A percentile compares a stretch with the other conserved stretches of the same genome.
phyloP scores from a whole-genome alignment of 176 grass and related monocot species.

The Bothriochloa decipiens region DNA sequence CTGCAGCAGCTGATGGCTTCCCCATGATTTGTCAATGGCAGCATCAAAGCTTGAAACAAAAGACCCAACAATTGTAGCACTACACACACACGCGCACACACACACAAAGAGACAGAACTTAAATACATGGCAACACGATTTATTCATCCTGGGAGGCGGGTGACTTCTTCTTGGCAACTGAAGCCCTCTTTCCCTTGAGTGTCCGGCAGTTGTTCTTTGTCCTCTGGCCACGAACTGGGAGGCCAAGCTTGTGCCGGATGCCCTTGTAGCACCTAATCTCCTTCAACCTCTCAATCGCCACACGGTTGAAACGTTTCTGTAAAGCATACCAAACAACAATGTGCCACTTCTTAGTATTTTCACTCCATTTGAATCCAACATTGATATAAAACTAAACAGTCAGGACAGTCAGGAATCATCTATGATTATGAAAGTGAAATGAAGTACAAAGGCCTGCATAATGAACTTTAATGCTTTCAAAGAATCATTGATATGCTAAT shows the following conservation, averaged over 20 bases:
- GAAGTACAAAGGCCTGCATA: neutral
- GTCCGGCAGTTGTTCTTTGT: conserved; percentile 94
- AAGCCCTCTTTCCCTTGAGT: conserved; percentile 79
- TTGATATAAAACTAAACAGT: conserved; percentile 5
- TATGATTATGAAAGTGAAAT: neutral
- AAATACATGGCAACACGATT: conserved; percentile 38
- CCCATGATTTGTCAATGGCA: conserved; percentile 10
- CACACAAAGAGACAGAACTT: neutral
- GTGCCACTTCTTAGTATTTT: conserved; percentile 6
- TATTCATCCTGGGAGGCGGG: conserved; percentile 52
- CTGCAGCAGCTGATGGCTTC: conserved; percentile 5
- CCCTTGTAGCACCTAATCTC: conserved; percentile 87
- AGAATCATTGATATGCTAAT: neutral
- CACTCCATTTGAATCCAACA: conserved; percentile 13
- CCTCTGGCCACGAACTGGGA: conserved; percentile 80
- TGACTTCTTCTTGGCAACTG: conserved; percentile 83
- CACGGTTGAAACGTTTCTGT: conserved; percentile 83
- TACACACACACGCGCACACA: neutral
- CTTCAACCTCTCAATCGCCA: conserved; percentile 87
- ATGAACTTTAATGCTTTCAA: conserved; percentile 1
- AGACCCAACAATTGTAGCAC: neutral
- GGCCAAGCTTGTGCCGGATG: conserved; percentile 71
- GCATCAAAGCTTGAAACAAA: neutral
- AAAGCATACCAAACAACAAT: conserved; percentile 24
- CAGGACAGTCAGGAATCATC: neutral